Conservation (phyloP, 78 protist species). For the Creolimax fragrantissima region DNA sequence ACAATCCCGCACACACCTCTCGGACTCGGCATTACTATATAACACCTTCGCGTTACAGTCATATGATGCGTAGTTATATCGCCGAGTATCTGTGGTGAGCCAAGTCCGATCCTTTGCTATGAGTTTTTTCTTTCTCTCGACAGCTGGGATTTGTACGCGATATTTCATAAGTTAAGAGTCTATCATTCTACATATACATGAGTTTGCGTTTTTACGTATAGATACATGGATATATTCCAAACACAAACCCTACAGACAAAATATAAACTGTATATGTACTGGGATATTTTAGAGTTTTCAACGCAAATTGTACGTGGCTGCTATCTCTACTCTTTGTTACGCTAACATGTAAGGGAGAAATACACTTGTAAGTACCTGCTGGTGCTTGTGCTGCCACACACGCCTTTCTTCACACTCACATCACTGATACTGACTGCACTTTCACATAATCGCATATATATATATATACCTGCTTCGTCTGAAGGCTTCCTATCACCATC, state of each 20-base stretch:
- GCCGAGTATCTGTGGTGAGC: neutral
- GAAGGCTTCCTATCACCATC: neutral
- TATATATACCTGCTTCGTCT: neutral
- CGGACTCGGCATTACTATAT: neutral
- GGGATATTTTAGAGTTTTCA: neutral
- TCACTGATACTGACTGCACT: neutral
- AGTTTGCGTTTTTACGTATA: neutral
- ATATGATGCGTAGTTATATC: neutral
- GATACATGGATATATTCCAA: neutral
- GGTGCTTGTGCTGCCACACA: neutral
- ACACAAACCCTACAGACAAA: neutral
- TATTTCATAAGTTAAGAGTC: neutral
- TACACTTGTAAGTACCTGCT: neutral
- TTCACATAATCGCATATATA: neutral
- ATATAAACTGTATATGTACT: neutral
- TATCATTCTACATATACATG: neutral
- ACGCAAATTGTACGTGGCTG: neutral
- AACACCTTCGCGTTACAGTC: conserved; percentile 1
- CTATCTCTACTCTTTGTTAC: neutral
- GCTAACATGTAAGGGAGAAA: neutral
- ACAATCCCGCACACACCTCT: neutral
- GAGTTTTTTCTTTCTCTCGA: neutral
- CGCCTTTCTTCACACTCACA: neutral
- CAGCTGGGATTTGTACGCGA: neutral
- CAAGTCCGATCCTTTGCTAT: neutral